Conservation (phyloP, 257 asterid species). For the Nicotiana obtusifolia region DNA sequence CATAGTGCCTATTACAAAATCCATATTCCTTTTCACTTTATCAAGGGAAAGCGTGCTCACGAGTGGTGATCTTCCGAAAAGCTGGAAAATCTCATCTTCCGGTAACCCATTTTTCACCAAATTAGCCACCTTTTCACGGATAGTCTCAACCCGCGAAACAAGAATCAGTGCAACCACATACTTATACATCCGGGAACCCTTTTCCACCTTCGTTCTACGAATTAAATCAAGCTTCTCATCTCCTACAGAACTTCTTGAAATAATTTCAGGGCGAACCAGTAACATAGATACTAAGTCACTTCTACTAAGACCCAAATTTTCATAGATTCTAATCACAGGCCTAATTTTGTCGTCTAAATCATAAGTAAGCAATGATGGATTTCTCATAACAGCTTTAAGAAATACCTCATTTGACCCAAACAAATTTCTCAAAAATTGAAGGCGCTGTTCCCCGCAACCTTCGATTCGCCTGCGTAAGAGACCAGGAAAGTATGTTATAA, state of each 20-base stretch:
- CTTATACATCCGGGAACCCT: conserved; percentile 53
- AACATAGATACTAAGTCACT: conserved; percentile 47
- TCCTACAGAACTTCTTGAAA: conserved; percentile 45
- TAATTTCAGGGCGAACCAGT: conserved; percentile 55
- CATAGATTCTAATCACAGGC: conserved; percentile 46
- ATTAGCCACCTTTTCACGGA: conserved; percentile 50
- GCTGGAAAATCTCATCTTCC: conserved; percentile 46
- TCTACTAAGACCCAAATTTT: conserved; percentile 50
- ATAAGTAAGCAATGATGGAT: conserved; percentile 65
- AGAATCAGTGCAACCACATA: conserved; percentile 61
- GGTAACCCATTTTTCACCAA: conserved; percentile 59
- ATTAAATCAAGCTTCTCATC: conserved; percentile 54
- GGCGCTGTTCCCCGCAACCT: conserved; percentile 35
- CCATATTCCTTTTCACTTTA: conserved; percentile 20
- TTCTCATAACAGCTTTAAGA: conserved; percentile 52
- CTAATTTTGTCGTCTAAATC: conserved; percentile 49
- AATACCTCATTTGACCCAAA: conserved; percentile 52
- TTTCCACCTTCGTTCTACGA: conserved; percentile 45
- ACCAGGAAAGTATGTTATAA: conserved; percentile 57
- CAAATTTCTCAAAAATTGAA: conserved; percentile 36
- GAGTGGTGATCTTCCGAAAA: neutral
- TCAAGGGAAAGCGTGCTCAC: no score
- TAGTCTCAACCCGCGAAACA: conserved; percentile 55
- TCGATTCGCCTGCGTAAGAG: conserved; percentile 47
- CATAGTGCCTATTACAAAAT: conserved; percentile 10